Evolutionary conservation across 2,329 filamentous ascomycete species (phyloP).

Genomic region (Pseudocercospora macadamiae): DNA sequence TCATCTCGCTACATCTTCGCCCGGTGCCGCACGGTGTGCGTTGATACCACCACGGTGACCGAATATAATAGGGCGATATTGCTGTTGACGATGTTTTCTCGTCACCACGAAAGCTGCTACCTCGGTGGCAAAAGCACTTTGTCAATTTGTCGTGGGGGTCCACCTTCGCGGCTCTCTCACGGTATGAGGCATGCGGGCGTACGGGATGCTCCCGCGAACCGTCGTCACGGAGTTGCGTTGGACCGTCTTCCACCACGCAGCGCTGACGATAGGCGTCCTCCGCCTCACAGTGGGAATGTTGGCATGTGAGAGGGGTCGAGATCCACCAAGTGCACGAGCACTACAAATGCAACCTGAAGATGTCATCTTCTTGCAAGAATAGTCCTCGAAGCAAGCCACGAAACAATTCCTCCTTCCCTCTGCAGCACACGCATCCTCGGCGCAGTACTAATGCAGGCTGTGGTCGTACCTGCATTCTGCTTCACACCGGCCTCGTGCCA

Average conservation of each 20-base stretch:
- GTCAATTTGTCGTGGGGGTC: constrained; percentile 8
- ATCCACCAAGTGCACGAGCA: constrained; percentile 1
- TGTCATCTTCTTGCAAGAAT: constrained; percentile 9
- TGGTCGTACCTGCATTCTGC: constrained; percentile 9
- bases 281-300: background rate
- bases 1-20: constrained; percentile 26
- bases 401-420: constrained; percentile 16
- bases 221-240: constrained; percentile 4
- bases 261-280: constrained; percentile 3
- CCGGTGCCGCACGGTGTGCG: constrained; percentile 13
- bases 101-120: background rate
- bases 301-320: background rate
- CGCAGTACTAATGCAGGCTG: constrained; percentile 9
- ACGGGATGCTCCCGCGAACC: constrained; percentile 21
- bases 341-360: background rate
- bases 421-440: constrained; percentile 16
- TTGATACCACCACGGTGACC: constrained; percentile 5
- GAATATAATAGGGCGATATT: constrained; percentile 12
- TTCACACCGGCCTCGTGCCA: background rate
- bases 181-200: constrained; percentile 4
- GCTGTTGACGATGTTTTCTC: constrained; percentile 1
- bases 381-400: constrained; percentile 14
- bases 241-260: background rate
- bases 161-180: background rate
- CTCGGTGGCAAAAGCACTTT: constrained; percentile 11